Base-by-base conservation (phyloP, 495 filamentous ascomycete species). In the Xylaria palmicola region DNA sequence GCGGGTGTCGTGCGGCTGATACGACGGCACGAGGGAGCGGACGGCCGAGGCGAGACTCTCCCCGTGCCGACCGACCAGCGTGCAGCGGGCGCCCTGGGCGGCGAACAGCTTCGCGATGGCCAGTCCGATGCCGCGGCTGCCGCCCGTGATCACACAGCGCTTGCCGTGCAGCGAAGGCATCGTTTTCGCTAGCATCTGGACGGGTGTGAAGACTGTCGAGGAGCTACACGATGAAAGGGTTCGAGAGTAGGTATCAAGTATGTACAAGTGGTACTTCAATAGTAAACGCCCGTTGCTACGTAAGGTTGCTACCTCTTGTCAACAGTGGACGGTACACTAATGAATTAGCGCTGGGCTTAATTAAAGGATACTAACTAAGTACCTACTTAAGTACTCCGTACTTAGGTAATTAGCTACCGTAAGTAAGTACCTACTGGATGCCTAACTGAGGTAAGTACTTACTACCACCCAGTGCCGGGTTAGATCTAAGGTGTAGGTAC, bases 41-140 rank as follows among this genome's bases (percentile, higher is more conserved):
- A 67, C 61, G 9, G 78, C 69, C 0, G 22, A 40, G 2, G 68
- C 32, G 13, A 91, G 78, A 4, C 73, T 73, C 15, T 74, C 26
- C 15, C 48, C 22, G 32, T 77, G 62, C 20, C 84, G 75, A 4
- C 79, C 84, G 8, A 90, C 72, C 0, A 92, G 77, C 1, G 86
- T 77, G 26, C 80, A 81, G 1, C 62, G 72, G 29, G 82, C 85
- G 20, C 87, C 88, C 56, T 90, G 81, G 24, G 66, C 65, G 13
- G 89, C 84, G 66, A 94, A 89, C 3, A 83, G 75, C 20, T 75
- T 70, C 4, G 91, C 90, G 62, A 93, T 91, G 22, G 76, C 73
- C 10, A 67, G 54, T 5, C 79, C 78, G 56, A 81, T 79, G 47
- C 75, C 76, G 22, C 68, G 60, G 44, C 70, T 69, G 56, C 64